Conservation (phyloP, 2,329 filamentous ascomycete genomes). For the Cladosporium sp. region DNA sequence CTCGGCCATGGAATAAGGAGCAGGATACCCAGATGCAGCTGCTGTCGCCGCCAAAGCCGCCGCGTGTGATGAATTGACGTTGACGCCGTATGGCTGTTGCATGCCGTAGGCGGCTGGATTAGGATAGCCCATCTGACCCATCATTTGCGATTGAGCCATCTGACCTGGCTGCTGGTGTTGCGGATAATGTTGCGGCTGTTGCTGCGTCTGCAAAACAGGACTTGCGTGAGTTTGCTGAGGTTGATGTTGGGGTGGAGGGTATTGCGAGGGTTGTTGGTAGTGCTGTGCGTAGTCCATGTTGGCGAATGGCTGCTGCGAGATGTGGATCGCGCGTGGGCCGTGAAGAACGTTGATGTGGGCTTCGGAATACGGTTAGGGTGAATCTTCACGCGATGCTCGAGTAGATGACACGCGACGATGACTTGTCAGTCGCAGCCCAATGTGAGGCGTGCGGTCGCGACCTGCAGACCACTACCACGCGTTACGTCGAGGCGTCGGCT, state of each 20-base stretch:
- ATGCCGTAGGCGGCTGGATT: slow-evolving; percentile 68
- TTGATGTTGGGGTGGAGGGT: slow-evolving; percentile 42
- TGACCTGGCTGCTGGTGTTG: slow-evolving; percentile 63
- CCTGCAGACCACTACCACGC: slow-evolving; percentile 14
- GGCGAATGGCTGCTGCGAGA: slow-evolving; percentile 27
- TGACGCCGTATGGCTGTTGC: slow-evolving; percentile 65
- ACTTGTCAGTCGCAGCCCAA: slow-evolving; percentile 20
- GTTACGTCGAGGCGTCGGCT: slow-evolving; percentile 15
- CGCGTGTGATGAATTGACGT: slow-evolving; percentile 77
- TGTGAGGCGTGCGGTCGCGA: slow-evolving; percentile 18
- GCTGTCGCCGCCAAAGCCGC: slow-evolving; percentile 90
- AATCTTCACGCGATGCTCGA: slow-evolving; percentile 16
- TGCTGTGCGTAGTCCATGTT: slow-evolving; percentile 50
- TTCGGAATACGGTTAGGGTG: slow-evolving; percentile 14
- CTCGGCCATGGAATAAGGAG: slow-evolving; percentile 70
- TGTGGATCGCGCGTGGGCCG: slow-evolving; percentile 14
- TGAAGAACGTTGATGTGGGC: slow-evolving; percentile 15
- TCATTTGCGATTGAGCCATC: slow-evolving; percentile 57
- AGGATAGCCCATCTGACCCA: slow-evolving; percentile 77
- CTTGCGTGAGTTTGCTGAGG: slow-evolving; percentile 56
- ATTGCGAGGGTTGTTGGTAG: slow-evolving; percentile 46
- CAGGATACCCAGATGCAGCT: slow-evolving; percentile 75
- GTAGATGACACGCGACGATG: slow-evolving; percentile 15
- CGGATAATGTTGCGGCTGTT: slow-evolving; percentile 51
- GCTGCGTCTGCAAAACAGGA: slow-evolving; percentile 76